Percentiles rank a stretch among this genome's conserved stretches.
Evolutionary conservation across 1,284 basidiomycete genomes (phyloP).

Genomic region (Vanrija humicola): DNA sequence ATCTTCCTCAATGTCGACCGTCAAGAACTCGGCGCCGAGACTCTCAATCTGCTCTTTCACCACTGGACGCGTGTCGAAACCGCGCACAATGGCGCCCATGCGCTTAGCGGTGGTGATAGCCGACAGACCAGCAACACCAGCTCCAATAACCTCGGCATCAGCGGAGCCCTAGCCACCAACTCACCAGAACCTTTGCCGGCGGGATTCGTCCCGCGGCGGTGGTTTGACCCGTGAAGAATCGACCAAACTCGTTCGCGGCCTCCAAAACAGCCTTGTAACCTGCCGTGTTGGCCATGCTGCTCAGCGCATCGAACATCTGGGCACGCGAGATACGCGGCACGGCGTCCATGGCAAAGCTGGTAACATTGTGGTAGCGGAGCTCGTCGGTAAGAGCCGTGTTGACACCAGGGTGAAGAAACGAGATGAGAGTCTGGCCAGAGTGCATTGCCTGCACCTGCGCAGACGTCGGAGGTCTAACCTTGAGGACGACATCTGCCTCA

Average conservation of each 20-base stretch:
- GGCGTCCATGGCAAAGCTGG: constrained; percentile 76
- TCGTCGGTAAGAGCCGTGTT: constrained; percentile 68
- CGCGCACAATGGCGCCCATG: constrained; percentile 77
- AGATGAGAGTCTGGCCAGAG: constrained; percentile 69
- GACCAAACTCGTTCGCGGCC: constrained; percentile 77
- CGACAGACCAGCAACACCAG: constrained; percentile 77
- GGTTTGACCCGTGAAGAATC: constrained; percentile 81
- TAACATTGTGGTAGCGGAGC: constrained; percentile 61
- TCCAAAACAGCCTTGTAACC: constrained; percentile 83
- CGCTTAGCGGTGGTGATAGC: constrained; percentile 74
- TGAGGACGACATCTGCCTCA: constrained; percentile 69
- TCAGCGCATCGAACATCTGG: constrained; percentile 78
- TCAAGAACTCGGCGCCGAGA: constrained; percentile 77
- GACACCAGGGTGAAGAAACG: constrained; percentile 76
- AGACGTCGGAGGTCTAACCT: constrained; percentile 65
- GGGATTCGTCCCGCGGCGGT: constrained; percentile 76
- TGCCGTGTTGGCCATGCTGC: constrained; percentile 84
- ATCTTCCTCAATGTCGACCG: constrained; percentile 70
- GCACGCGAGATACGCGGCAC: constrained; percentile 82
- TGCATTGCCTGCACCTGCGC: constrained; percentile 59
- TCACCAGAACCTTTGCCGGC: constrained; percentile 69
- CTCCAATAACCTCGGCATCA: constrained; percentile 60
- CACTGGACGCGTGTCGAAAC: constrained; percentile 75
- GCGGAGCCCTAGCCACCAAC: not conserved
- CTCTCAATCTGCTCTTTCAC: constrained; percentile 81